Evolutionary conservation across 2,329 filamentous ascomycete genomes (phyloP), one percentile per base, ranked within the genome.

Genomic region (Westerdykella sp.): DNA sequence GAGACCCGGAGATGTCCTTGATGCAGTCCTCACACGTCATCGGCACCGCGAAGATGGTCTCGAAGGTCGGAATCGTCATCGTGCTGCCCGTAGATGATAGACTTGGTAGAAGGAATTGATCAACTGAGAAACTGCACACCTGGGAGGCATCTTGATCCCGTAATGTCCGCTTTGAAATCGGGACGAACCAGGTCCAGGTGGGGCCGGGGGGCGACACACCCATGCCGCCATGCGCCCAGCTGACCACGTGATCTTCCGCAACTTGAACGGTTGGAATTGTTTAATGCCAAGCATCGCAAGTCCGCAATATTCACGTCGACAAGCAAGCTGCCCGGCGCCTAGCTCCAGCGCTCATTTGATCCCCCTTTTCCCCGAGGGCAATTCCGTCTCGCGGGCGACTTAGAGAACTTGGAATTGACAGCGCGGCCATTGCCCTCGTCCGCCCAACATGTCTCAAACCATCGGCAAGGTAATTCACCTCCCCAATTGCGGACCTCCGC

Each of bases 41-140:
- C 43, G 89, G 90, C 56, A 97, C 93, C 51, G 91, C 89, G 69
- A 97, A 97, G 52, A 91, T 84, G 48, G 91, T 95, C 85, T 97
- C 63, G 32, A 66, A 66, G 12, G 53, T 45, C 6, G 62, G 62
- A 18, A 65, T 55, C 12, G 57, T 57, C 63, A 65, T 66, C 12
- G 39, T 55, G 35, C 15, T 55, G 35, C 14, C n/a, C n/a, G 9
- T 35, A 14, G n/a, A 18, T 35, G 3, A 7, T 28, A 28, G 25
- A 4, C 18, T 21, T 28, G 11, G 25, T 5, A 28, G 7, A 28
- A 28, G 25, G 9, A 12, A 28, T 28, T 4, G 25, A 21, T 21
- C 18, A 28, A 28, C 11, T 28, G 25, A 28, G 25, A 12, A 28
- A 28, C 11, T 12, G 25, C 25, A 28, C 25, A 7, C 25, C 25